These are phyloP conservation scores for Cornus florida DNA, from an alignment of 148 eudicot species.

Conservation along the genomic window DNA sequence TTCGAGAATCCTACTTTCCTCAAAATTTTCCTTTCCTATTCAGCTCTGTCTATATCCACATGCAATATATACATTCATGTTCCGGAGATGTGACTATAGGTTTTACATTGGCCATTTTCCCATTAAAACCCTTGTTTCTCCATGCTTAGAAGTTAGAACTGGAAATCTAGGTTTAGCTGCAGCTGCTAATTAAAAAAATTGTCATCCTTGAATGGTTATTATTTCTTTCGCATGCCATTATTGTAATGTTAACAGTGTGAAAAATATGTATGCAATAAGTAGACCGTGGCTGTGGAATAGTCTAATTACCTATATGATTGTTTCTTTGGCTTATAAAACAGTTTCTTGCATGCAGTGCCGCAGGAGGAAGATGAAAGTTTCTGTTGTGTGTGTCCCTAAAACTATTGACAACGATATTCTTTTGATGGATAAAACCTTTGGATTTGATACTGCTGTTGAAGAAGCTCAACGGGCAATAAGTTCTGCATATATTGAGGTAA, in stretches of 20 bases:
- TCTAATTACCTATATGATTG: background rate
- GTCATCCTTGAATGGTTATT: background rate
- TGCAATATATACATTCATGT: too few relatives aligned
- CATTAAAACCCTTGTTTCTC: background rate
- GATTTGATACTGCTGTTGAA: slow-evolving; percentile 58
- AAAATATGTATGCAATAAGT: background rate
- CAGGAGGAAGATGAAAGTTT: slow-evolving; percentile 46
- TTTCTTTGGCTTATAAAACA: background rate
- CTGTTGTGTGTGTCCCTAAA: slow-evolving; percentile 51
- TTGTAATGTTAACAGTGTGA: background rate
- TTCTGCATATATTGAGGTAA: slow-evolving; percentile 50
- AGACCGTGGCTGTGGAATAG: background rate
- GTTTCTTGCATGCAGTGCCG: slow-evolving; percentile 34
- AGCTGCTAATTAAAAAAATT: too few relatives aligned
- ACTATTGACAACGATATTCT: slow-evolving; percentile 58
- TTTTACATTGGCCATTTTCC: too few relatives aligned
- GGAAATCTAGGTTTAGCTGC: too few relatives aligned
- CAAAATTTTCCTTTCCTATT: too few relatives aligned
- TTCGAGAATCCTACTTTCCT: too few relatives aligned
- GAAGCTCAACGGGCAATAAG: slow-evolving; percentile 56
- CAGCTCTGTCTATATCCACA: too few relatives aligned
- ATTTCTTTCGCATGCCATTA: background rate
- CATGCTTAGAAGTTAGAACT: background rate
- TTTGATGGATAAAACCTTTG: slow-evolving; percentile 55
- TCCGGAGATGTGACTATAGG: too few relatives aligned